Percentiles rank a stretch among this genome's conserved stretches.
Evolutionary conservation across 2,329 filamentous ascomycete species (phyloP).

Genomic region (Cordyceps javanica): DNA sequence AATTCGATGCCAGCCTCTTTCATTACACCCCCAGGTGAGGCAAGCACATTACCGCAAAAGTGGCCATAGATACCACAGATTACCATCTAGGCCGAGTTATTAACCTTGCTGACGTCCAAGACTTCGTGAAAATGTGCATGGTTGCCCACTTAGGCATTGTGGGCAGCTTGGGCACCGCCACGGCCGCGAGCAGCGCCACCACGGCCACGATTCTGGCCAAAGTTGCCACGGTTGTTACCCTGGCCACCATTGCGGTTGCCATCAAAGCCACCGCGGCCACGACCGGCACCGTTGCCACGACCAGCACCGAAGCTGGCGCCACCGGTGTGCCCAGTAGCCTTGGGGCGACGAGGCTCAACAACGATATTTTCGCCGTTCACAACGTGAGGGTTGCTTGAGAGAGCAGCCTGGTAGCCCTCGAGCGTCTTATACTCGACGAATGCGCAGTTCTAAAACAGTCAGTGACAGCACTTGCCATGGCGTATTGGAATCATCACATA

Average conservation of each 20-base stretch:
- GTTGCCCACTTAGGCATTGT: conserved; percentile 39
- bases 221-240: conserved; percentile 60
- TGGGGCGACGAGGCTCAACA: conserved; percentile 84
- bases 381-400: conserved; percentile 76
- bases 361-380: conserved; percentile 77
- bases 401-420: conserved; percentile 76
- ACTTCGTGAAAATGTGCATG: not conserved
- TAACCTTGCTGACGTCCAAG: not conserved
- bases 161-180: conserved; percentile 46
- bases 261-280: conserved; percentile 67
- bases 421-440: conserved; percentile 87
- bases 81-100: not conserved
- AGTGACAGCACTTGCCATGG: conserved; percentile 14
- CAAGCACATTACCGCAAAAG: not conserved
- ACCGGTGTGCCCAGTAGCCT: conserved; percentile 63
- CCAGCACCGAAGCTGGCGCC: conserved; percentile 54
- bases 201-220: conserved; percentile 59
- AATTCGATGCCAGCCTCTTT: not conserved
- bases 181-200: conserved; percentile 61
- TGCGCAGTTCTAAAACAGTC: conserved; percentile 70
- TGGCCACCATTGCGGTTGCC: conserved; percentile 61
- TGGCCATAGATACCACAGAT: not conserved
- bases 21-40: conserved; percentile 1
- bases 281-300: conserved; percentile 54
- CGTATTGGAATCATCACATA: conserved; percentile 33